A percentile compares a stretch with the other conserved stretches of the same genome.
Conservation (phyloP, 1,284 basidiomycete species). For the Crepidotus sp. region DNA sequence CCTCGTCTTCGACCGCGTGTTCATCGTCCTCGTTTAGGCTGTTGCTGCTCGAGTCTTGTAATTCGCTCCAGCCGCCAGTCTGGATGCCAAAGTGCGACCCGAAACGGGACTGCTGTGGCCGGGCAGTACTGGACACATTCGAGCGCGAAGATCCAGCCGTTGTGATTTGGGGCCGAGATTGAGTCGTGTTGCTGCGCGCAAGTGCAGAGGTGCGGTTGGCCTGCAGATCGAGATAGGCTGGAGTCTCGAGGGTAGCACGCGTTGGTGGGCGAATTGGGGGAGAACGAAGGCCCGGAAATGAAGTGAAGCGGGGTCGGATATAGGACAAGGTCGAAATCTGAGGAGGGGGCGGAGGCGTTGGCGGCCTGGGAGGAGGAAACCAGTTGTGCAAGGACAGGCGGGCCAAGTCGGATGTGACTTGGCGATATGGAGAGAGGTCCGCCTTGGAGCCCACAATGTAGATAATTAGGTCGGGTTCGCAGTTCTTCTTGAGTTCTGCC, state of each 20-base stretch:
- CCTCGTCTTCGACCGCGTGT: constrained; percentile 35
- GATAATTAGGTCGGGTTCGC: constrained; percentile 74
- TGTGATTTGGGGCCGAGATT: constrained; percentile 30
- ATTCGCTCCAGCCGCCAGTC: constrained; percentile 43
- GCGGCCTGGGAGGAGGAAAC: constrained; percentile 69
- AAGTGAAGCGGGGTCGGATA: constrained; percentile 79
- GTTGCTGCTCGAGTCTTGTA: constrained; percentile 51
- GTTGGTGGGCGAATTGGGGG: constrained; percentile 35
- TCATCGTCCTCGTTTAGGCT: constrained; percentile 62
- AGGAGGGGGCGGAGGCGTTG: constrained; percentile 52
- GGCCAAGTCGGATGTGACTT: constrained; percentile 74
- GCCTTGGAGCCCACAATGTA: constrained; percentile 89
- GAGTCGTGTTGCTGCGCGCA: constrained; percentile 30
- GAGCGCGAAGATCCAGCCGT: constrained; percentile 27
- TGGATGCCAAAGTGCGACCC: constrained; percentile 43
- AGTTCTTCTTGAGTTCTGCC: constrained; percentile 83
- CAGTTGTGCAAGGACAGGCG: constrained; percentile 73
- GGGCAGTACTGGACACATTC: constrained; percentile 41
- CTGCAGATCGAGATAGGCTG: constrained; percentile 46
- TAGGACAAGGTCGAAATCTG: constrained; percentile 66
- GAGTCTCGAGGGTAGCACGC: constrained; percentile 36
- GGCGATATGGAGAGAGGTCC: constrained; percentile 62
- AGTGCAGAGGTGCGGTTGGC: constrained; percentile 31
- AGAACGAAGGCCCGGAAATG: constrained; percentile 66
- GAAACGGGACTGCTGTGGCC: constrained; percentile 43